Evolutionary conservation across 2,329 filamentous ascomycete species (phyloP).

Genomic region (Ophiobolus disseminans): DNA sequence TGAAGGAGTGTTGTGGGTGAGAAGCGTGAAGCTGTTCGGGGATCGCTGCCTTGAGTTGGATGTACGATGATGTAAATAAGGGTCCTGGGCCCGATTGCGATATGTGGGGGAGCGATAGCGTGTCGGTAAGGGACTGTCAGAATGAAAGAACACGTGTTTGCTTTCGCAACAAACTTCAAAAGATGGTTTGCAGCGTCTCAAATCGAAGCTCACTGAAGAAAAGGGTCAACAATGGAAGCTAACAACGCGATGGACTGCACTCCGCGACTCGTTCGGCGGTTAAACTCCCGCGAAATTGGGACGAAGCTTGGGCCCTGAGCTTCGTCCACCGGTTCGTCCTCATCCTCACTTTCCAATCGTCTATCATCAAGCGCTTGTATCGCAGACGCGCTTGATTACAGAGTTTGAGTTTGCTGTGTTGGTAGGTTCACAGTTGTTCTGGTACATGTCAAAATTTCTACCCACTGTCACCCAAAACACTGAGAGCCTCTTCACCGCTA

Average conservation of each 20-base stretch:
- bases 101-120: slow-evolving; percentile 25
- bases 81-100: slow-evolving; percentile 29
- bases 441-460: too few species aligned
- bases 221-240: slow-evolving; percentile 8
- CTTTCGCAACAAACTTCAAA: background rate
- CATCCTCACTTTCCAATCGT: slow-evolving; percentile 7
- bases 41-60: slow-evolving; percentile 18
- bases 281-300: slow-evolving; percentile 17
- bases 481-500: too few species aligned
- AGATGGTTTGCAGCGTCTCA: slow-evolving; percentile 1
- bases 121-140: slow-evolving; percentile 15
- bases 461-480: too few species aligned
- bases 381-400: too few species aligned
- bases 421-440: too few species aligned
- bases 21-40: too few species aligned
- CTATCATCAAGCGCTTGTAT: slow-evolving; percentile 4
- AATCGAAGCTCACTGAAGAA: slow-evolving; percentile 9
- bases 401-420: too few species aligned
- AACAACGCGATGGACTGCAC: slow-evolving; percentile 17
- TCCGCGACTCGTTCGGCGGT: slow-evolving; percentile 16
- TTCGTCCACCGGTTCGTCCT: slow-evolving; percentile 14
- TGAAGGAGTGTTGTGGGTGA: slow-evolving; percentile 13
- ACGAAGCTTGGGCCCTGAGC: slow-evolving; percentile 19
- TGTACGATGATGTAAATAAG: slow-evolving; percentile 26
- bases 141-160: slow-evolving; percentile 10